Base-by-base conservation (phyloP, 805 yeast species). In the Peterozyma xylosa region DNA sequence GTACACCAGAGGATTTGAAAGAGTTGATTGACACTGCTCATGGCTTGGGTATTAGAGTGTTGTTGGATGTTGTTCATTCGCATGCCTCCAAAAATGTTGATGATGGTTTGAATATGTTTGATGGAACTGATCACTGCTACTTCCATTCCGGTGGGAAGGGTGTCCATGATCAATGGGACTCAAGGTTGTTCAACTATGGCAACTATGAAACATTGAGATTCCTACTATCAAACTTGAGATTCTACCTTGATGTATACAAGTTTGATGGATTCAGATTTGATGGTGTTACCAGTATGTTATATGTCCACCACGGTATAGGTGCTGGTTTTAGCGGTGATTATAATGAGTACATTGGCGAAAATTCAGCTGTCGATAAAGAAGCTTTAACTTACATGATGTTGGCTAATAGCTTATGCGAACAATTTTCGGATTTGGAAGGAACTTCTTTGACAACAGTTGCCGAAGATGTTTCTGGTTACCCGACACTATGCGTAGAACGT, bases 381-480 rank as follows among this genome's bases (percentile, higher is more conserved):
- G 96, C 96, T 3, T 68, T 91, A 43, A 74, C 82, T 29, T 91
- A 91, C 60, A 65, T 91, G 56, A 89, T 90, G 85, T 63, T 93
- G 48, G 97, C 96, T n/a, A 93, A 91, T 62, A 76, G 78, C 52
- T 63, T 91, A 53, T 76, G 91, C 50, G 68, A 66, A 30, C 73
- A 77, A 50, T 69, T 80, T 52, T 71, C 74, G 4, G 52, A 62
- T 33, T 35, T 49, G 7, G 66, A 74, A 43, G 62, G 68, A 5
- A 30, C 40, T 11, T 10, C 38, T 9, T 57, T 84, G 51, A 74
- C 85, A 9, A 78, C 96, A 1, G 84, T 91, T 51, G 98, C 98
- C 3, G 99, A 91, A 62, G 99, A 91, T 60, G 99, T 91, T 39
- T 82, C 93, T 41, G 99, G 99, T 10, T 91, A 91, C 83, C 99